Conservation (phyloP, 352 stramenopile genomes). For the Phytophthora crassamura region DNA sequence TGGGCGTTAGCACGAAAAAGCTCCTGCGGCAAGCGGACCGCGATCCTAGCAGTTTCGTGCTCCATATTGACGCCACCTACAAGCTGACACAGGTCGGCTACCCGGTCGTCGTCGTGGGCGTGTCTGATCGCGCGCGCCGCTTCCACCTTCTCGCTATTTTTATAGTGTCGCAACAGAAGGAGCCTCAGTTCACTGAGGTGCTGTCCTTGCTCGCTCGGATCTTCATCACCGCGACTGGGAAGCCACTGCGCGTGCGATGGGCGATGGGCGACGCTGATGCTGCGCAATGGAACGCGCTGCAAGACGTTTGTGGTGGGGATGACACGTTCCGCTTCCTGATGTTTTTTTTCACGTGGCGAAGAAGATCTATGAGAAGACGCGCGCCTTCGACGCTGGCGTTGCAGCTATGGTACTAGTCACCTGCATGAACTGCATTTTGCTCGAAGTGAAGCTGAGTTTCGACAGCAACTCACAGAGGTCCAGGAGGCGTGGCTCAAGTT, state of each 20-base stretch:
- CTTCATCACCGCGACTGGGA: no score
- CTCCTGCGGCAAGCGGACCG: slow-evolving; percentile 2
- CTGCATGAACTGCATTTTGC: slow-evolving; percentile 5
- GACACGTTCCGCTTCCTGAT: no score
- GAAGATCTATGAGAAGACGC: slow-evolving; percentile 31
- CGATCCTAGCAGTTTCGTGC: slow-evolving; percentile 1
- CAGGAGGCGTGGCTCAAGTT: slow-evolving; percentile 1
- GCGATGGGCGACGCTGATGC: slow-evolving; percentile 23
- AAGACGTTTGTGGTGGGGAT: no score
- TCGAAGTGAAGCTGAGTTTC: not conserved
- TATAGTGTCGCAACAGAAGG: no score
- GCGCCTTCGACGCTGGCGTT: not conserved
- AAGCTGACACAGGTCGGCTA: slow-evolving; percentile 18
- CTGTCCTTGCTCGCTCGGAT: no score
- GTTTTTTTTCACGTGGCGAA: slow-evolving; percentile 10
- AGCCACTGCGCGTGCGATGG: no score
- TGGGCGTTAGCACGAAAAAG: not conserved
- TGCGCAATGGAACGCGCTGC: no score
- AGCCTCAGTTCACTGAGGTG: no score
- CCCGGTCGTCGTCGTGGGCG: slow-evolving; percentile 8
- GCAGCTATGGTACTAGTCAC: not conserved
- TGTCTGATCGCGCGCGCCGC: slow-evolving; percentile 10
- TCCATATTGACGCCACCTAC: slow-evolving; percentile 26
- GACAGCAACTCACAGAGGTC: not conserved
- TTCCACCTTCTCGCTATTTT: no score